phyloP scores from a whole-genome alignment of 2,329 filamentous ascomycete species.

The Colletotrichum euphorbiae region DNA sequence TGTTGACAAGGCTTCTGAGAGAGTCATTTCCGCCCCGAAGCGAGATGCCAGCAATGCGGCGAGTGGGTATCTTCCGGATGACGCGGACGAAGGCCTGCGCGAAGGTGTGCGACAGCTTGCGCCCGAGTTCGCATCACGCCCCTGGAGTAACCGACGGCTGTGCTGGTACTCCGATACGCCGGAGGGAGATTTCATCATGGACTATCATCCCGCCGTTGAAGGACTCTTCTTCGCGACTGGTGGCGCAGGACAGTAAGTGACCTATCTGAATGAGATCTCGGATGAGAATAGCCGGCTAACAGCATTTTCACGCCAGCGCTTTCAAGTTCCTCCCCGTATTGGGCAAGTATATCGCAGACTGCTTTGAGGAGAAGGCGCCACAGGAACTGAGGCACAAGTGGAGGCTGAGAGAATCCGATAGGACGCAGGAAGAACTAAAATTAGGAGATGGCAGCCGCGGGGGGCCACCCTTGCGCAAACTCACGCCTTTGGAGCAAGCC shows the following conservation, averaged over 20 bases:
- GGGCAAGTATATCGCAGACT: slow-evolving; percentile 47
- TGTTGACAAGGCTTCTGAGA: neutral
- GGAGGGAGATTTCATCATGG: slow-evolving; percentile 71
- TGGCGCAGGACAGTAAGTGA: slow-evolving; percentile 55
- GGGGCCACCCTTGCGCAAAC: slow-evolving; percentile 44
- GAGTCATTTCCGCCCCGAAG: slow-evolving; percentile 67
- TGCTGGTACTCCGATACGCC: slow-evolving; percentile 77
- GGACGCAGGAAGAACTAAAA: slow-evolving; percentile 34
- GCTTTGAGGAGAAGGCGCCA: slow-evolving; percentile 47
- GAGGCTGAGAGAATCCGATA: slow-evolving; percentile 42
- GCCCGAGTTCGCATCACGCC: slow-evolving; percentile 63
- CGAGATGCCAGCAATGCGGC: slow-evolving; percentile 55
- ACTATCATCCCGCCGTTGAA: slow-evolving; percentile 62
- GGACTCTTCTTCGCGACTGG: slow-evolving; percentile 62
- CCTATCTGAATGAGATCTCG: neutral
- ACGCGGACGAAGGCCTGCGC: slow-evolving; percentile 65
- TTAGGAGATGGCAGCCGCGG: slow-evolving; percentile 48
- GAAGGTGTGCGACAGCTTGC: slow-evolving; percentile 64
- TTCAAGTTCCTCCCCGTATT: slow-evolving; percentile 46
- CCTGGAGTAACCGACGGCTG: slow-evolving; percentile 63
- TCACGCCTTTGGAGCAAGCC: slow-evolving; percentile 44
- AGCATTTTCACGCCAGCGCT: slow-evolving; percentile 25
- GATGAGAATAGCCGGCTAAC: neutral
- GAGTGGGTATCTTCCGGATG: slow-evolving; percentile 79
- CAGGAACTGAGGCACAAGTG: slow-evolving; percentile 47